These are phyloP conservation scores for Aspergillus pseudoviridinutans DNA, from an alignment of 2,329 filamentous ascomycete genomes.

Conservation along the genomic window DNA sequence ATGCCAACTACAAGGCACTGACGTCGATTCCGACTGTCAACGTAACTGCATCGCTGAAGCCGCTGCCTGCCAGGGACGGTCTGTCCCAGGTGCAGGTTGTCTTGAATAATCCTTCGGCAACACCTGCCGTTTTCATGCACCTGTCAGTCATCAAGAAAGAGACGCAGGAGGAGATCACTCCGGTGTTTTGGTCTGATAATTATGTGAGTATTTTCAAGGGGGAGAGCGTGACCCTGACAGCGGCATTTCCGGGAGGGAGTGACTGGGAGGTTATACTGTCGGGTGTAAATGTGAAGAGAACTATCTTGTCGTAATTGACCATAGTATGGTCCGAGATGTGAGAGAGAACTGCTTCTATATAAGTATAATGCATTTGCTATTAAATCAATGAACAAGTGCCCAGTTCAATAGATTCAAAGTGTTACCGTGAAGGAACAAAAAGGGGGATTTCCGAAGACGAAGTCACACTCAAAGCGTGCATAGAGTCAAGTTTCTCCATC, in stretches of 20 bases:
- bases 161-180: constrained; percentile 44
- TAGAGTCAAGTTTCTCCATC: too few species aligned
- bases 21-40: constrained; percentile 36
- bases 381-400: too few species aligned
- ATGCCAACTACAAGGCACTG: constrained; percentile 48
- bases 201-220: constrained; percentile 59
- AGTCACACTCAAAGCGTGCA: too few species aligned
- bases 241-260: constrained; percentile 20
- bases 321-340: too few species aligned
- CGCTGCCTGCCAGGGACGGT: neutral
- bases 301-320: neutral
- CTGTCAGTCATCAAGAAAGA: constrained; percentile 47
- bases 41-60: constrained; percentile 30
- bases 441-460: too few species aligned
- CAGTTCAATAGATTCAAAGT: too few species aligned
- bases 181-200: constrained; percentile 59
- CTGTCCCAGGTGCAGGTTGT: constrained; percentile 29
- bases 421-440: too few species aligned
- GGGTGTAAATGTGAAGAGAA: constrained; percentile 20
- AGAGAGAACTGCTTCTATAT: too few species aligned
- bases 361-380: neutral
- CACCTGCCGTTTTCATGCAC: constrained; percentile 57
- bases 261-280: constrained; percentile 15
- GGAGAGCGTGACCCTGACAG: constrained; percentile 46
- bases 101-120: constrained; percentile 49